Conservation (phyloP, 2,329 filamentous ascomycete genomes). For the Blastomyces gilchristii region DNA sequence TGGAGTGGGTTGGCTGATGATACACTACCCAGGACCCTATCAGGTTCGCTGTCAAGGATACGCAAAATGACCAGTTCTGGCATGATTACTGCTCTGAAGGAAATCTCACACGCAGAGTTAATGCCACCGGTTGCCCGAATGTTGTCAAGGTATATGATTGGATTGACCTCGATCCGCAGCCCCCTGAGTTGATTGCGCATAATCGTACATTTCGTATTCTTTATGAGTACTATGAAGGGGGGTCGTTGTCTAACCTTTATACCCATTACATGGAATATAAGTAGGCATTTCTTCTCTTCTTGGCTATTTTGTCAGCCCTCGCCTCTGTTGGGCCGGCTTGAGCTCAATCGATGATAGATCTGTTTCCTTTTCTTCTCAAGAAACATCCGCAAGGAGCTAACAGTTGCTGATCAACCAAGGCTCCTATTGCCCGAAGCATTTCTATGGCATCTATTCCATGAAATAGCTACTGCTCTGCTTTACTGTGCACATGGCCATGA, state of each 20-base stretch:
- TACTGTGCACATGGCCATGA: slow-evolving; percentile 10
- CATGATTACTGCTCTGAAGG: slow-evolving; percentile 11
- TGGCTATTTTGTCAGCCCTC: not conserved
- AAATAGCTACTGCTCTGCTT: slow-evolving; percentile 8
- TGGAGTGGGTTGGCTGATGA: not conserved
- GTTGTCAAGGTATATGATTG: slow-evolving; percentile 13
- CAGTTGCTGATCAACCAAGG: not conserved
- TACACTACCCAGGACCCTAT: slow-evolving; percentile 3
- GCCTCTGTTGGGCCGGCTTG: not conserved
- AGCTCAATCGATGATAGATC: not conserved
- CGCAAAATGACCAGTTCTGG: slow-evolving; percentile 5
- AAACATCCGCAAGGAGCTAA: not conserved
- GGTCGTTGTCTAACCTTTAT: slow-evolving; percentile 3
- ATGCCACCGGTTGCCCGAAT: slow-evolving; percentile 11
- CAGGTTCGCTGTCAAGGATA: slow-evolving; percentile 11
- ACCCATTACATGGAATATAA: slow-evolving; percentile 1
- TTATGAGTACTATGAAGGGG: slow-evolving; percentile 9
- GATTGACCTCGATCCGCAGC: not conserved
- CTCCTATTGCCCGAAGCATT: slow-evolving; percentile 11
- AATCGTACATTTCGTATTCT: slow-evolving; percentile 9
- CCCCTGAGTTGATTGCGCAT: not conserved
- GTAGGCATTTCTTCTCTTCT: not conserved
- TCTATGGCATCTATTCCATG: slow-evolving; percentile 12
- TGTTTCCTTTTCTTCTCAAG: not conserved
- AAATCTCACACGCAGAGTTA: slow-evolving; percentile 10